A percentile compares a stretch with the other conserved stretches of the same genome.
Conservation (phyloP, 1,284 basidiomycete genomes). For the Vanrija pseudolonga region DNA sequence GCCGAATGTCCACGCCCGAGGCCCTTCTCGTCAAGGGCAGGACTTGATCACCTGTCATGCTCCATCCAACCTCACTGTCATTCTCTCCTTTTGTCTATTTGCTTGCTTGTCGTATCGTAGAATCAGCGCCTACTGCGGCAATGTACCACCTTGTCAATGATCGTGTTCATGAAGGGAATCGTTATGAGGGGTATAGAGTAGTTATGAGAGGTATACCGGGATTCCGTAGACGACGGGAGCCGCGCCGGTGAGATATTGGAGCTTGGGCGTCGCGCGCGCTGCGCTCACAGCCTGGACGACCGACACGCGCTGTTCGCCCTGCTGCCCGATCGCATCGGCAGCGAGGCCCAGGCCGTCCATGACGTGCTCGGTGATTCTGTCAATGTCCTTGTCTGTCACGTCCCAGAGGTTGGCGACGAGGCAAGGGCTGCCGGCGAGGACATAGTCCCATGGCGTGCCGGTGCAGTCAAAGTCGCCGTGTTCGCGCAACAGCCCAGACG, state of each 20-base stretch:
- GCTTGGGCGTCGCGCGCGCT: conserved; percentile 74
- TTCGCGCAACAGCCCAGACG: conserved; percentile 78
- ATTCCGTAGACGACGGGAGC: conserved; percentile 93
- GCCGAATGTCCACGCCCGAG: conserved; percentile 14
- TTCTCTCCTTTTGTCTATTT: background rate
- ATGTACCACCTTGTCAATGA: no score
- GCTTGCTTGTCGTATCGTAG: background rate
- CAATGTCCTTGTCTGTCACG: conserved; percentile 95
- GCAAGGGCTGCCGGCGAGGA: conserved; percentile 91
- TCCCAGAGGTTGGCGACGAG: conserved; percentile 96
- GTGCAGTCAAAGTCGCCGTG: conserved; percentile 90
- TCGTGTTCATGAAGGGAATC: background rate
- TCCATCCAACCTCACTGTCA: background rate
- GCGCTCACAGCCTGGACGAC: conserved; percentile 74
- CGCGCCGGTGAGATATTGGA: conserved; percentile 93
- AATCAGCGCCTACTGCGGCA: no score
- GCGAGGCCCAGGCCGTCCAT: conserved; percentile 69
- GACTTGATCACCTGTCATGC: background rate
- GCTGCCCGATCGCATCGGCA: conserved; percentile 8
- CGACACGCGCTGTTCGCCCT: conserved; percentile 46
- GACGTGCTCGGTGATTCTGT: conserved; percentile 81
- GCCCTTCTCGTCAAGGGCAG: conserved; percentile 6
- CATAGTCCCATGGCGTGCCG: conserved; percentile 90
- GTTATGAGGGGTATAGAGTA: background rate
- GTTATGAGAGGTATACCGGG: conserved; percentile 53